Conservation (phyloP, 2,329 filamentous ascomycete genomes). For the Phoma sp. region DNA sequence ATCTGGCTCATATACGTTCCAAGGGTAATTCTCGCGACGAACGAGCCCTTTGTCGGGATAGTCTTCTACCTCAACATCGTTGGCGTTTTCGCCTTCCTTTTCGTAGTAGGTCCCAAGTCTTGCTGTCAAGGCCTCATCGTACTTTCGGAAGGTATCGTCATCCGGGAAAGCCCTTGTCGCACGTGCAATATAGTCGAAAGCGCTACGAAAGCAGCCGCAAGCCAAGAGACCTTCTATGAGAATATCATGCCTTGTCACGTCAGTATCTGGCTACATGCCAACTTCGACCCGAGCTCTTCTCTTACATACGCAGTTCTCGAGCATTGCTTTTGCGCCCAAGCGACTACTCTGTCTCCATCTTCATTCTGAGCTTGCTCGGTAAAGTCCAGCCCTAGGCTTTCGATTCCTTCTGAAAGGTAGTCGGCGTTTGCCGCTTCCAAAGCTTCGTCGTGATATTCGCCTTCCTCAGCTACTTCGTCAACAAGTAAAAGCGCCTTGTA, state of each 20-base stretch:
- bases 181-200: conserved; percentile 68
- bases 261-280: conserved; percentile 4
- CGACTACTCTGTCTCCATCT: conserved; percentile 4
- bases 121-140: conserved; percentile 58
- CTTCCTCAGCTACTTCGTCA: conserved; percentile 79
- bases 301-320: conserved; percentile 41
- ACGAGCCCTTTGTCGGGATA: conserved; percentile 75
- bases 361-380: neutral
- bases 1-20: conserved; percentile 67
- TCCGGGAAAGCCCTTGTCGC: conserved; percentile 63
- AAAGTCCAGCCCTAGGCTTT: conserved; percentile 7
- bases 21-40: conserved; percentile 68
- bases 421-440: conserved; percentile 57
- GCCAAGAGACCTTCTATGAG: conserved; percentile 62
- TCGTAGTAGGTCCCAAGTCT: conserved; percentile 34
- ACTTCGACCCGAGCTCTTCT: neutral
- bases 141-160: conserved; percentile 63
- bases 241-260: conserved; percentile 35
- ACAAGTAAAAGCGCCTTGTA: conserved; percentile 88
- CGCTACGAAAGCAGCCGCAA: conserved; percentile 72
- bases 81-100: conserved; percentile 29
- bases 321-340: conserved; percentile 32
- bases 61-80: conserved; percentile 58
- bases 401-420: conserved; percentile 20
- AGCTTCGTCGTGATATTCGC: conserved; percentile 79